These are phyloP conservation scores for Camellia japonica DNA, from an alignment of 148 eudicot genomes.

Conservation along the genomic window DNA sequence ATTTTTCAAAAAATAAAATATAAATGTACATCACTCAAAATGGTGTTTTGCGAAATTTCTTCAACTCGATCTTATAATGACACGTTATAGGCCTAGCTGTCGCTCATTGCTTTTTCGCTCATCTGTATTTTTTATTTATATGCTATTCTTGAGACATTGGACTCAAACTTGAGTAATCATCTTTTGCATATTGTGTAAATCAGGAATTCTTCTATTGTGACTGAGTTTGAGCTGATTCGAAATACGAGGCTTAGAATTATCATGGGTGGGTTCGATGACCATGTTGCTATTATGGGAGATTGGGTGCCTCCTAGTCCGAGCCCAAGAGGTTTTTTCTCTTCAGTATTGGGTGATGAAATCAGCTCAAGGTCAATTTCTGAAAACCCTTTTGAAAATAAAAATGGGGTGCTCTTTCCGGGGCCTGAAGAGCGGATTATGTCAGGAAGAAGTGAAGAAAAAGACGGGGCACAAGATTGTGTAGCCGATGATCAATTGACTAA, in stretches of 20 bases:
- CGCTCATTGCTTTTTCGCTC: background rate
- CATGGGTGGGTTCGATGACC: constrained; percentile 51
- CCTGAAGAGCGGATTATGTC: constrained; percentile 18
- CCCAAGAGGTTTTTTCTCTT: constrained; percentile 37
- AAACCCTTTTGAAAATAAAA: constrained; percentile 9
- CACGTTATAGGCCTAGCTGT: background rate
- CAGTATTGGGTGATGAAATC: constrained; percentile 35
- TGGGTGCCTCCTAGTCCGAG: constrained; percentile 50
- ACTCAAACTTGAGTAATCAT: background rate
- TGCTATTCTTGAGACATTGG: background rate
- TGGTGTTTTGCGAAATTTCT: background rate
- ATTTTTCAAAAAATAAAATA: too few relatives aligned
- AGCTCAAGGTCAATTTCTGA: constrained; percentile 25
- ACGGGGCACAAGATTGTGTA: constrained; percentile 7
- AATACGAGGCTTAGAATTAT: constrained; percentile 7
- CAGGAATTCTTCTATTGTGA: constrained; percentile 8
- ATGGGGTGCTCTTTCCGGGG: constrained; percentile 16
- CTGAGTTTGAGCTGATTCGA: constrained; percentile 16
- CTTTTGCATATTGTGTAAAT: background rate
- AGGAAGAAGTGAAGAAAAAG: constrained; percentile 20
- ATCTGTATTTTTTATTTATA: background rate
- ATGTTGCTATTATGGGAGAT: constrained; percentile 37
- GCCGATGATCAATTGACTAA: constrained; percentile 20
- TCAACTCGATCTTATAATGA: background rate
- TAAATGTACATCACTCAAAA: background rate